phyloP scores from a whole-genome alignment of 129 eudicot species.

The Chrysanthemum lavandulifolium region DNA sequence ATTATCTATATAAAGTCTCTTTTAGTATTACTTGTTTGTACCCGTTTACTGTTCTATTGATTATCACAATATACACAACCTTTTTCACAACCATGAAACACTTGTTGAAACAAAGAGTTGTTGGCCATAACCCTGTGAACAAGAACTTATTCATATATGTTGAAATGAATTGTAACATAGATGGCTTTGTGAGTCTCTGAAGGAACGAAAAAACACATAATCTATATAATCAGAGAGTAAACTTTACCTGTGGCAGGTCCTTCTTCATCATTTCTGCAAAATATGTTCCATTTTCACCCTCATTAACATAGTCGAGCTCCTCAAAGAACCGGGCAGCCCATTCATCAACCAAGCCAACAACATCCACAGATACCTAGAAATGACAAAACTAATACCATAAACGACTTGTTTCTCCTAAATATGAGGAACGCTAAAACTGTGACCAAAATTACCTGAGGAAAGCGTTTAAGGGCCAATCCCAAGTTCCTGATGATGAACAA shows the following conservation, averaged over 20 bases:
- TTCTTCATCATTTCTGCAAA: constrained; percentile 99
- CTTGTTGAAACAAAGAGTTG: too few relatives aligned
- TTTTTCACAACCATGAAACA: too few relatives aligned
- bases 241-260: constrained; percentile 91
- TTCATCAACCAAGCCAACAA: constrained; percentile 99
- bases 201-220: background rate
- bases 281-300: constrained; percentile 92
- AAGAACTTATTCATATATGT: constrained; percentile 11
- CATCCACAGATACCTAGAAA: constrained; percentile 79
- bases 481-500: constrained; percentile 80
- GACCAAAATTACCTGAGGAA: constrained; percentile 73
- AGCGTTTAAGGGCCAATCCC: constrained; percentile 87
- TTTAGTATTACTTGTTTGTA: too few relatives aligned
- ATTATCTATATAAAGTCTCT: too few relatives aligned
- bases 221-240: constrained; percentile 1
- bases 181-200: background rate
- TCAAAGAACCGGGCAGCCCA: constrained; percentile 99
- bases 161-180: background rate
- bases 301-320: constrained; percentile 98
- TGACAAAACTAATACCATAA: constrained; percentile 20
- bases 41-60: too few relatives aligned
- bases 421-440: constrained; percentile 9
- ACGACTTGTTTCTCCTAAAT: constrained; percentile 10
- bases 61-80: too few relatives aligned
- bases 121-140: too few relatives aligned